phyloP scores from a whole-genome alignment of 2,329 filamentous ascomycete species.

The Colletotrichum melonis region DNA sequence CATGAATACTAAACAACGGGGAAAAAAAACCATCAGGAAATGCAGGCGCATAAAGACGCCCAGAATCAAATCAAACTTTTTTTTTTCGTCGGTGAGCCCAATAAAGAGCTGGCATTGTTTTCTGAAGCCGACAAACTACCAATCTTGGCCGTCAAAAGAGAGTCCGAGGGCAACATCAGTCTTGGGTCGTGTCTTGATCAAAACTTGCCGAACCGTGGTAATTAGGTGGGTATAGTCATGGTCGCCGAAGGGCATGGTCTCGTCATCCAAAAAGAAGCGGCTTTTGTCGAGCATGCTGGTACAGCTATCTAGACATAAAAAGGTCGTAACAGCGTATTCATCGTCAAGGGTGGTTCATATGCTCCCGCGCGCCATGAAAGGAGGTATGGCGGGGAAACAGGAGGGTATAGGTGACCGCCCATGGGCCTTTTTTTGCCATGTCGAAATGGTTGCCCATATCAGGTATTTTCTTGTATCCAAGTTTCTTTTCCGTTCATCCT shows the following conservation, averaged over 20 bases:
- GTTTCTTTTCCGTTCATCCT: conserved; percentile 49
- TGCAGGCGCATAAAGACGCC: conserved; percentile 23
- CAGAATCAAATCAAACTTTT: conserved; percentile 33
- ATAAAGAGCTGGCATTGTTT: conserved; percentile 17
- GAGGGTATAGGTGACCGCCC: conserved; percentile 42
- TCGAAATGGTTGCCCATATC: conserved; percentile 55
- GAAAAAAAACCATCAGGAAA: conserved; percentile 15
- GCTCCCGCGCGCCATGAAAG: conserved; percentile 34
- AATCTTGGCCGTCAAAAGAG: conserved; percentile 8
- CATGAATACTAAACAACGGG: not conserved
- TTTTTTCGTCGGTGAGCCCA: conserved; percentile 26
- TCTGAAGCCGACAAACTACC: conserved; percentile 15
- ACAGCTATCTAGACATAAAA: conserved; percentile 57
- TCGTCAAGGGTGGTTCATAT: conserved; percentile 50
- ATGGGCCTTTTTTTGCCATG: conserved; percentile 46
- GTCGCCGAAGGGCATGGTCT: conserved; percentile 45
- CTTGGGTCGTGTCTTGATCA: conserved; percentile 18
- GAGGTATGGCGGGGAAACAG: conserved; percentile 37
- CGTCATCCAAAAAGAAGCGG: conserved; percentile 35
- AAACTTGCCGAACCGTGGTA: conserved; percentile 28
- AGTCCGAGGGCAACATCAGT: not conserved
- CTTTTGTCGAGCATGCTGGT: conserved; percentile 43
- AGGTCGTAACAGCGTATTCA: conserved; percentile 58
- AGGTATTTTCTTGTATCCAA: conserved; percentile 53
- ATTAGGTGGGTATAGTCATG: conserved; percentile 55